Base-by-base conservation (phyloP, 257 asterid genomes). In the Paraleonurus japonicus region DNA sequence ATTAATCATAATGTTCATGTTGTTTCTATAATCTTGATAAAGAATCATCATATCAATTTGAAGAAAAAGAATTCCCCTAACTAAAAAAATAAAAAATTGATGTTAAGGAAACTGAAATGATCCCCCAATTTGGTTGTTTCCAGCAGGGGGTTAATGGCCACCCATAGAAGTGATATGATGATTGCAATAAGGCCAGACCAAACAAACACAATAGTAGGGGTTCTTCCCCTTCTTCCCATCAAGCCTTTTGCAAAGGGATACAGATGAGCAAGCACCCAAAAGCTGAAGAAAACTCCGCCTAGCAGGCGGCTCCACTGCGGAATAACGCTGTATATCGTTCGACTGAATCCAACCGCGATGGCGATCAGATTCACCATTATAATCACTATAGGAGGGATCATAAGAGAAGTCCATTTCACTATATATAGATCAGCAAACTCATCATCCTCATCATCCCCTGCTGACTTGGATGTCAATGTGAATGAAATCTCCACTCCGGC, bases 201-300 rank as follows among this genome's bases (percentile, higher is more conserved):
- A 0, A 86, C 91, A 35, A 64, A 86, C 5, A 84, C 87, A 13
- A 86, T 84, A 24, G 91, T 86, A 0, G 91, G 89, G 6, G 91
- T 81, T 63, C 85, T 80, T 13, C 91, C 91, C 53, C 86, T 73
- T 71, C 91, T 78, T 3, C 91, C 91, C 91, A 86, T 86, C 8
- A 86, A 77, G 69, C 91, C 91, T 76, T 86, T 86, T 0, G 91
- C 91, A 3, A 86, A 86, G 3, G 91, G 91, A 64, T 86, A 84
- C 10, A 84, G 63, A 84, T 86, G 92, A n/a, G 87, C 89, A 63
- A 84, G 72, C 19, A 86, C 92, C 92, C 90, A 86, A 75, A 85
- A 85, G 59, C 88, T 81, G 65, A 85, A 85, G 88, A 85, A 85
- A 17, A 81, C 85, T 7, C 90, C 90, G 4, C 88, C 88, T 10